Evolutionary conservation across 306 rosid genomes (phyloP).

Genomic region (Rubus idaeus): DNA sequence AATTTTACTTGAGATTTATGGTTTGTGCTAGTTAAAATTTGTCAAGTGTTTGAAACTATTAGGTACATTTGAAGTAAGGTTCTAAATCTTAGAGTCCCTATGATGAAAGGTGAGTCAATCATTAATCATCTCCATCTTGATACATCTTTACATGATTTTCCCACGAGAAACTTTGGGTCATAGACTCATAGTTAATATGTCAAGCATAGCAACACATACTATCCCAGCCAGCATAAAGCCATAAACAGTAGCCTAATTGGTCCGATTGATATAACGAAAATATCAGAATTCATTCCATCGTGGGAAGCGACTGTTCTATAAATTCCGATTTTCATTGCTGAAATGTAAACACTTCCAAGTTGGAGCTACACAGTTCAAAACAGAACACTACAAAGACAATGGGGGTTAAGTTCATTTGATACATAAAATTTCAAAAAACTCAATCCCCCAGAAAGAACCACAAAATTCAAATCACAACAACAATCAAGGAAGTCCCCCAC

Average conservation of each 20-base stretch:
- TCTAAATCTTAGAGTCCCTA: neutral
- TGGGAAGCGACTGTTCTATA: neutral
- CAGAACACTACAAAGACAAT: neutral
- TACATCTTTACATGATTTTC: too few relatives aligned
- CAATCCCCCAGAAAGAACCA: neutral
- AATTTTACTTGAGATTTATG: too few relatives aligned
- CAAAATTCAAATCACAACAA: too few relatives aligned
- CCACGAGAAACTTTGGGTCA: neutral
- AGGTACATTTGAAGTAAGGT: neutral
- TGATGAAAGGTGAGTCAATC: neutral
- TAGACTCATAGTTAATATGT: too few relatives aligned
- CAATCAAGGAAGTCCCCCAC: too few relatives aligned
- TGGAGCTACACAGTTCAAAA: neutral
- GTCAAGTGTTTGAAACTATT: too few relatives aligned
- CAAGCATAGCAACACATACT: too few relatives aligned
- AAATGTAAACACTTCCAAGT: neutral
- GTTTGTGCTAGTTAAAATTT: neutral
- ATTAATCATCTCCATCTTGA: neutral
- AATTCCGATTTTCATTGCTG: neutral
- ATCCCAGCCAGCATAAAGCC: neutral
- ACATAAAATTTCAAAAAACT: neutral
- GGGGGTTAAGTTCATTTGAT: neutral
- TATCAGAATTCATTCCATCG: neutral
- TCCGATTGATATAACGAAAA: neutral
- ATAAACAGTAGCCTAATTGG: neutral